Conservation (phyloP, 2,329 filamentous ascomycete genomes). For the Knoxdaviesia capensis region DNA sequence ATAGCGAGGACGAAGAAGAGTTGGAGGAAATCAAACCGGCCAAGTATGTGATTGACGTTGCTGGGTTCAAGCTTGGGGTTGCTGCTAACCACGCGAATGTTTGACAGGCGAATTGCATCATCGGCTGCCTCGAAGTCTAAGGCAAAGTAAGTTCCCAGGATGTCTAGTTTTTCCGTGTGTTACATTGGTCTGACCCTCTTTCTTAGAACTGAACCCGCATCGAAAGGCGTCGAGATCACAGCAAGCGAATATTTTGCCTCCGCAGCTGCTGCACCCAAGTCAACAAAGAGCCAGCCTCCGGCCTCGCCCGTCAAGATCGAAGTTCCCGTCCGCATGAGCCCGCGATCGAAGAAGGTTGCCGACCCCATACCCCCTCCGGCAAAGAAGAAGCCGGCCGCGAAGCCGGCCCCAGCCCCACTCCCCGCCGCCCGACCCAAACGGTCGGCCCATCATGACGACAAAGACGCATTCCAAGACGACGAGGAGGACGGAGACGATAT, state of each 20-base stretch:
- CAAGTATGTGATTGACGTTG: no score
- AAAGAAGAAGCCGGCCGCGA: conserved; percentile 10
- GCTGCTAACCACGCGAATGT: no score
- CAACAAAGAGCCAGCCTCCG: conserved; percentile 12
- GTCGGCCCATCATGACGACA: conserved; percentile 22
- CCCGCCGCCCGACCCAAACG: not conserved
- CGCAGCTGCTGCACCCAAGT: conserved; percentile 8
- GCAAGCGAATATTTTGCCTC: conserved; percentile 38
- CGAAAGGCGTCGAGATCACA: conserved; percentile 28
- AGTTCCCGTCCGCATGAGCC: conserved; percentile 29
- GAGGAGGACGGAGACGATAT: conserved; percentile 62
- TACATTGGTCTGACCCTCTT: not conserved
- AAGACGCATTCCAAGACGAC: conserved; percentile 42
- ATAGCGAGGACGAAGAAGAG: conserved; percentile 64
- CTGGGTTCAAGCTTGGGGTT: no score
- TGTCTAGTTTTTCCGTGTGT: not conserved
- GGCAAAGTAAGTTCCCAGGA: conserved; percentile 18
- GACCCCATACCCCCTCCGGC: conserved; percentile 11
- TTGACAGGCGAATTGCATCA: conserved; percentile 31
- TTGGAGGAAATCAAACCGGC: not conserved
- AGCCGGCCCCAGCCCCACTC: conserved; percentile 9
- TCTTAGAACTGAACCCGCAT: no score
- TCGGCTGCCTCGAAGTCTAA: conserved; percentile 35
- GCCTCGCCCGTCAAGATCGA: conserved; percentile 19
- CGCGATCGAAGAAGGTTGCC: conserved; percentile 22